Conservation (phyloP, 345 rosid species). For the Populus nigra region DNA sequence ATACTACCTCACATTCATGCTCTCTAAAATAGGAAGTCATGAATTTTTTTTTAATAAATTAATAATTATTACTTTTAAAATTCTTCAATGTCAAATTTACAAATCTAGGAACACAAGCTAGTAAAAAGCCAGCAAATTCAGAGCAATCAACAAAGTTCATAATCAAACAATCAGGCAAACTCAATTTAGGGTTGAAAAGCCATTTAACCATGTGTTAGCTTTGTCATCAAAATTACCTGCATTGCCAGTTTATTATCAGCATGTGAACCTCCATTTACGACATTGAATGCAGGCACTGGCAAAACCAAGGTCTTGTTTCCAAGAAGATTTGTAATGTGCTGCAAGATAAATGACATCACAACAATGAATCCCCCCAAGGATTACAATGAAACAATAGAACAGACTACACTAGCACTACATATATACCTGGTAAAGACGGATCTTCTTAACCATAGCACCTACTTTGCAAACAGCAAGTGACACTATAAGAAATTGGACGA, state of each 20-base stretch:
- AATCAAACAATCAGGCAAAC: too few relatives aligned
- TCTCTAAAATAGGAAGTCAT: too few relatives aligned
- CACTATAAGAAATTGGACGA: constrained; percentile 28
- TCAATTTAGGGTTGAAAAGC: background rate
- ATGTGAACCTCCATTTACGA: constrained; percentile 97
- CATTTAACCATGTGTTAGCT: background rate
- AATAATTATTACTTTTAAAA: too few relatives aligned
- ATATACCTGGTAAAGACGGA: constrained; percentile 73
- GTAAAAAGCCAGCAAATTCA: too few relatives aligned
- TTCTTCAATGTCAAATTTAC: too few relatives aligned
- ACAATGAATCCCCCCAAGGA: background rate
- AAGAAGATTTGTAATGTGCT: constrained; percentile 87
- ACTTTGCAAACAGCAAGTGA: constrained; percentile 94
- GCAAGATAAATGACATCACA: constrained; percentile 19
- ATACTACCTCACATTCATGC: too few relatives aligned
- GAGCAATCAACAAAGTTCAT: too few relatives aligned
- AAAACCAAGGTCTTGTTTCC: constrained; percentile 84
- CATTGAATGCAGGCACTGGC: constrained; percentile 96
- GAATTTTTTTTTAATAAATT: too few relatives aligned
- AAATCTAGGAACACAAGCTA: too few relatives aligned
- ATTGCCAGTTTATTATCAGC: constrained; percentile 97
- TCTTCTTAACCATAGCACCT: constrained; percentile 60
- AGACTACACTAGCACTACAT: background rate
- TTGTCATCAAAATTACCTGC: constrained; percentile 48
- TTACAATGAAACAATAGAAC: background rate